A percentile compares a stretch with the other conserved stretches of the same genome.
These are phyloP conservation scores for Cairneyella variabilis DNA, from an alignment of 495 filamentous ascomycete species.

Conservation along the genomic window DNA sequence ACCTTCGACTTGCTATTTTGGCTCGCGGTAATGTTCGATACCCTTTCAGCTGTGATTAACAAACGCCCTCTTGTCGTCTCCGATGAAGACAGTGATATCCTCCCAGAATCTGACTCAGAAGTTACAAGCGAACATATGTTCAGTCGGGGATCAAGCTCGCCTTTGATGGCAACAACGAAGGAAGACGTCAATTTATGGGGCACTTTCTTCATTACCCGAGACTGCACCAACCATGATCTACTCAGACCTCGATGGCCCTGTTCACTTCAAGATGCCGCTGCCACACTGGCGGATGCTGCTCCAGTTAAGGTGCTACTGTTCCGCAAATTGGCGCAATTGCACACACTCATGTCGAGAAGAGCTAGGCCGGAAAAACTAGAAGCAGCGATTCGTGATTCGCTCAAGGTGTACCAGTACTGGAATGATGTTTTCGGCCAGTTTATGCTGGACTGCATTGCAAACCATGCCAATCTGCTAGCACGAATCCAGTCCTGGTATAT, in stretches of 20 bases:
- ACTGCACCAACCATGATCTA: neutral
- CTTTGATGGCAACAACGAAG: slow-evolving; percentile 5
- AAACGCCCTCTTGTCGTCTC: slow-evolving; percentile 40
- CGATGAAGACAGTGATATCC: slow-evolving; percentile 39
- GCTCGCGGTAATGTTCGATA: slow-evolving; percentile 50
- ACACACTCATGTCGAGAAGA: slow-evolving; percentile 34
- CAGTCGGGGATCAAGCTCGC: neutral
- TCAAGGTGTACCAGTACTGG: slow-evolving; percentile 42
- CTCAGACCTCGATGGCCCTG: slow-evolving; percentile 37
- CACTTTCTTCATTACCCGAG: neutral
- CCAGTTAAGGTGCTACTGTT: slow-evolving; percentile 47
- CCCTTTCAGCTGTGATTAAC: slow-evolving; percentile 42
- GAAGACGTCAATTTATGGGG: neutral
- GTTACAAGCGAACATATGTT: neutral
- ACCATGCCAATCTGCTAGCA: slow-evolving; percentile 37
- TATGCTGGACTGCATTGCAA: slow-evolving; percentile 37
- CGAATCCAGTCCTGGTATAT: slow-evolving; percentile 48
- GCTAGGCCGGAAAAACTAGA: slow-evolving; percentile 29
- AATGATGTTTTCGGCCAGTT: slow-evolving; percentile 37
- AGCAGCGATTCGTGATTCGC: slow-evolving; percentile 31
- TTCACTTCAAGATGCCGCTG: slow-evolving; percentile 36
- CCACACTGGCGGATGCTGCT: slow-evolving; percentile 37
- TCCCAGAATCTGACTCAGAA: neutral
- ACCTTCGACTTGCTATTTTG: slow-evolving; percentile 44
- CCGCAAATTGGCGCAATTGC: slow-evolving; percentile 40